Percentiles rank a stretch among this genome's conserved stretches.
phyloP scores from a whole-genome alignment of 192 early-diverging fungal genomes.

The Helicostylum pulchrum region DNA sequence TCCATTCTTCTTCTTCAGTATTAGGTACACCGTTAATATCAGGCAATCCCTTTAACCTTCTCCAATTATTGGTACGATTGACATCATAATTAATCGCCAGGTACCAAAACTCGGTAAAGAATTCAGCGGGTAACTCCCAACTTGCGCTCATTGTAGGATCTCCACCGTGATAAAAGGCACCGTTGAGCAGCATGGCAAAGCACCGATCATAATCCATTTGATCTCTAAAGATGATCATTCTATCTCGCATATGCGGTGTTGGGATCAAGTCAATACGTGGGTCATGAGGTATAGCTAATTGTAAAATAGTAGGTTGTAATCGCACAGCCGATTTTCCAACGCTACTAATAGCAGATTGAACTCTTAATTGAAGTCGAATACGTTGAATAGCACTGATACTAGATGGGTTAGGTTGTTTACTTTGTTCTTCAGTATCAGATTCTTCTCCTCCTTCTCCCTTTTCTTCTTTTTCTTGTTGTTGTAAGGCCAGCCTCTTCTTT shows the following conservation, averaged over 20 bases:
- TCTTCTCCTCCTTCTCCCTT: not conserved
- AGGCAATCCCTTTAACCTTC: conserved; percentile 27
- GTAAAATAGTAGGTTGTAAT: conserved; percentile 32
- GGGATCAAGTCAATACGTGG: conserved; percentile 40
- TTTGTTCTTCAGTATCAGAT: no score
- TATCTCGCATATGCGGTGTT: conserved; percentile 37
- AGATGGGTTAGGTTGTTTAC: conserved; percentile 4
- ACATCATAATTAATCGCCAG: conserved; percentile 31
- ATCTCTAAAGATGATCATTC: conserved; percentile 41
- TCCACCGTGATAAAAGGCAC: conserved; percentile 34
- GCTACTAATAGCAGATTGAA: conserved; percentile 22
- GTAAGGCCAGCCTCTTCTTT: not conserved
- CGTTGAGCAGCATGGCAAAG: conserved; percentile 29
- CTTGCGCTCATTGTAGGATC: conserved; percentile 33
- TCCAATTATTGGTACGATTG: conserved; percentile 31
- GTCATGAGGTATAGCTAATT: conserved; percentile 39
- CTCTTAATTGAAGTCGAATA: conserved; percentile 32
- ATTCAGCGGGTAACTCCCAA: conserved; percentile 33
- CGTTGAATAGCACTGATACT: conserved; percentile 29
- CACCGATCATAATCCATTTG: conserved; percentile 34
- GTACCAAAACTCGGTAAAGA: conserved; percentile 37
- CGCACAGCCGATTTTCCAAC: conserved; percentile 19
- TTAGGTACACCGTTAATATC: conserved; percentile 12
- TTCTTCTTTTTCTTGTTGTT: conserved; percentile 1
- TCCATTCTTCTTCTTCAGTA: not conserved